Base-by-base conservation (phyloP, 768 basidiomycete genomes). In the Rhizopogon salebrosus region DNA sequence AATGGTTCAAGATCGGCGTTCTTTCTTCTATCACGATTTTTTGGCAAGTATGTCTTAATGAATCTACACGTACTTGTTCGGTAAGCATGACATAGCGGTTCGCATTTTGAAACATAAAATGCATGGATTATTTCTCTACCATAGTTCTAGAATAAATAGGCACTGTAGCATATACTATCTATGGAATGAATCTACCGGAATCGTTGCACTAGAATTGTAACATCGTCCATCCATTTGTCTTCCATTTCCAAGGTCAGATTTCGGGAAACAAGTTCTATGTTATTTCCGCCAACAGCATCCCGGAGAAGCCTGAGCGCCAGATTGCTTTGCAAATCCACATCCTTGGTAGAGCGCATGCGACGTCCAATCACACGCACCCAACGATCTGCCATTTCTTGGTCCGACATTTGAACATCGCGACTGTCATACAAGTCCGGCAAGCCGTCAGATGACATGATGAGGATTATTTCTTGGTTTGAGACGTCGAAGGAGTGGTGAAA, bases 211-310 rank as follows among this genome's bases (percentile, higher is more conserved):
- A 78, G 52, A 23, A 78, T 66, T 7, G 77, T 78, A 18, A 74
- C 70, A 54, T 78, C 77, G 54, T 78, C 78, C 64, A 79, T 72
- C 77, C 76, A 78, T 51, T 70, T 69, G 36, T 75, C 76, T 51
- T 73, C 73, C 71, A 77, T 78, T 63, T 78, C 78, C 40, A 78
- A 65, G 7, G 77, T 80, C 29, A 78, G 50, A 40, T 70, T 72
- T 55, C 70, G 68, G n/a, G 77, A 78, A 11, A 68, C 71, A 5
- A 68, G 62, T 16, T 67, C 63, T 11, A 59, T 53, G 54, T 80
- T 68, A 14, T 69, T 64, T 23, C 77, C 77, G 7, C 77, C 77
- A 8, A 78, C 61, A 2, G 70, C 73, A 22, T 73, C 70, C 22
- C 77, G 67, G 3, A 78, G 66, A 37, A 78, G 59, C 40, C 62